Percentiles rank a stretch among this genome's conserved stretches.
These are phyloP conservation scores for Penicillium pancosmium DNA, from an alignment of 495 filamentous ascomycete genomes.

Conservation along the genomic window DNA sequence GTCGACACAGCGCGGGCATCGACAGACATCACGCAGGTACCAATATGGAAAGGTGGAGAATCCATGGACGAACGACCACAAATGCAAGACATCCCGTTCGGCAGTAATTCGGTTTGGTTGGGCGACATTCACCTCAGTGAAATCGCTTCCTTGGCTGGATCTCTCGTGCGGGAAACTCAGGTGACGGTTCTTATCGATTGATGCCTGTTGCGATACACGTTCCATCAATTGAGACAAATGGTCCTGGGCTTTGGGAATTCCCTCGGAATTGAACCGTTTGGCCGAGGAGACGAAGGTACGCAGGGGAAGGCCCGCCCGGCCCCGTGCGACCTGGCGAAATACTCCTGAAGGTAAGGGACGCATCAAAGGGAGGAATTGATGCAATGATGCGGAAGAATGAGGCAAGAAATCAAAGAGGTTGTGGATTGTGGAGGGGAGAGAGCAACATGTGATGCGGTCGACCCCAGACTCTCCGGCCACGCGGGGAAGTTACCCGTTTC, in stretches of 20 bases:
- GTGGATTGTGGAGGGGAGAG: neutral
- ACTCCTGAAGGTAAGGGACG: slow-evolving; percentile 8
- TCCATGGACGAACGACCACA: neutral
- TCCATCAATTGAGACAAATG: neutral
- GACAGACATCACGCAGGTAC: slow-evolving; percentile 78
- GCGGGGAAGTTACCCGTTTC: slow-evolving; percentile 3
- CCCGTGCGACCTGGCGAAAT: slow-evolving; percentile 14
- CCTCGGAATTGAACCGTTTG: slow-evolving; percentile 5
- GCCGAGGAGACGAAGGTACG: slow-evolving; percentile 18
- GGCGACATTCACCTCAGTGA: neutral
- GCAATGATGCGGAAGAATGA: neutral
- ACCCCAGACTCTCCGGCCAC: slow-evolving; percentile 8
- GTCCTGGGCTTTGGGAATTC: neutral
- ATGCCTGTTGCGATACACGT: neutral
- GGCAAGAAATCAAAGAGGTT: neutral
- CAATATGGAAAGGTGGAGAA: slow-evolving; percentile 26
- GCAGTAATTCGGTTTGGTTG: neutral
- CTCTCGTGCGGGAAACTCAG: neutral
- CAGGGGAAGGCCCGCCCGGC: slow-evolving; percentile 5
- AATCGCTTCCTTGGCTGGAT: neutral
- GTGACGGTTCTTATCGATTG: neutral
- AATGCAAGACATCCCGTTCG: neutral
- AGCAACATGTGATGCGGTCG: slow-evolving; percentile 6
- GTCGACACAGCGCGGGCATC: slow-evolving; percentile 72
- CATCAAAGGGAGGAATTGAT: slow-evolving; percentile 13